Conservation (phyloP, 768 basidiomycete genomes). For the Boletus reticuloceps region DNA sequence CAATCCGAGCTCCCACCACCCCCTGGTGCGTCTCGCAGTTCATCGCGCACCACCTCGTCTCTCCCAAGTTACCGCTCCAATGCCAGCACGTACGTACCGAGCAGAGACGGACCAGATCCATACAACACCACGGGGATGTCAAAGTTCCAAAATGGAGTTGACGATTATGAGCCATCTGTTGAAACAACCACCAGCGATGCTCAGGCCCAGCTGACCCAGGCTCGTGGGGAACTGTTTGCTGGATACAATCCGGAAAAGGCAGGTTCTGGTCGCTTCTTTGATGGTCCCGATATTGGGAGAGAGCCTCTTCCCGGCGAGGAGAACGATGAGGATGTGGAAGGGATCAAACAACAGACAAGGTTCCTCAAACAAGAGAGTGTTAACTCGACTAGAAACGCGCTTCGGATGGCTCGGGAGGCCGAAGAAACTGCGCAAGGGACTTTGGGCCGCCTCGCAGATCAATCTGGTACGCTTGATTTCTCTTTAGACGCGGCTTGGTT, state of each 20-base stretch:
- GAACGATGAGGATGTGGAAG: constrained; percentile 87
- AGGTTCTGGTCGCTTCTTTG: constrained; percentile 67
- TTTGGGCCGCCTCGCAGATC: constrained; percentile 77
- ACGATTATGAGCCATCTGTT: constrained; percentile 23
- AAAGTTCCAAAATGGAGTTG: constrained; percentile 23
- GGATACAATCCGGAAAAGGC: constrained; percentile 64
- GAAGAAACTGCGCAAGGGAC: constrained; percentile 94
- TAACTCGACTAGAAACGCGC: constrained; percentile 85
- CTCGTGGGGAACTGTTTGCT: constrained; percentile 72
- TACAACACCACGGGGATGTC: constrained; percentile 37
- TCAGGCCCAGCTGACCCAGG: constrained; percentile 54
- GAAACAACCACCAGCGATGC: constrained; percentile 15
- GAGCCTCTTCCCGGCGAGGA: constrained; percentile 64
- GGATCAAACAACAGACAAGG: constrained; percentile 89
- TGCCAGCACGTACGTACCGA: constrained; percentile 63
- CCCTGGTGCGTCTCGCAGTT: constrained; percentile 24
- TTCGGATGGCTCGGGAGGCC: constrained; percentile 91
- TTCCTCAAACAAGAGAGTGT: constrained; percentile 91
- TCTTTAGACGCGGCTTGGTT: neutral
- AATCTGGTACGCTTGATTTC: constrained; percentile 70
- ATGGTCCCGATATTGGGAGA: constrained; percentile 48
- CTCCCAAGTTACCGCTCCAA: constrained; percentile 47
- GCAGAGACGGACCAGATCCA: constrained; percentile 60
- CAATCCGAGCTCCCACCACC: constrained; percentile 32
- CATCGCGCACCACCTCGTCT: constrained; percentile 36